Base-by-base conservation (phyloP, 768 basidiomycete genomes). In the Hygrophoropsis aurantiaca region DNA sequence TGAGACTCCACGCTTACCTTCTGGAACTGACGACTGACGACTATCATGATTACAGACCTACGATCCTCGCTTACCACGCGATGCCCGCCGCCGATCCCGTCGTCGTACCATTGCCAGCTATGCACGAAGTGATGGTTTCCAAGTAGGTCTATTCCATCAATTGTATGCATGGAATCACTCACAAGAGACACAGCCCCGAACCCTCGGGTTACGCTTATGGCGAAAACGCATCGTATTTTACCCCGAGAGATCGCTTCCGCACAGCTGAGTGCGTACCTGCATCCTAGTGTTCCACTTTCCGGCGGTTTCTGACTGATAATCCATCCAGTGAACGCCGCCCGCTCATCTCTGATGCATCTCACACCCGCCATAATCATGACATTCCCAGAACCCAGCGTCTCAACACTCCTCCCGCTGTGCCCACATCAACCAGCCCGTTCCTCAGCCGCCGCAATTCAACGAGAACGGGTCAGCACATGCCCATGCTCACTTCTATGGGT, bases 311-410 rank as follows among this genome's bases (percentile, higher is more conserved):
- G 10, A 58, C 24, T 1, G 44, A 26, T n/a, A 16, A 20, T 34
- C 7, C 18, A 9, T 33, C 11, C 47, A 84, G 82, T 51, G 83
- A 84, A 65, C 70, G 71, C 0, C 71, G 66, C 11, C 82, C 83
- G 3, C 69, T 84, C 10, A 71, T 83, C 9, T 68, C 69, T 15
- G 60, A 64, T 10, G 64, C 67, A 0, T 48, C n/a, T 62, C 2
- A 68, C 69, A 0, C 62, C 66, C 3, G 56, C 44, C 1, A 59
- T 62, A 39, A 49, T 54, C 27, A 68, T 66, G 44, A 51, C 35
- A 25, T 64, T 47, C 50, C 53, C 47, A 13, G 21, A 40, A 7
- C 57, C 49, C 13, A 57, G 52, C 2, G 44, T 43, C 9, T 61
- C 64, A 13, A 50, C 50, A 57, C 2, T 45, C 64, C 2, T 67